Percentiles rank a stretch among this genome's conserved stretches.
phyloP scores from a whole-genome alignment of 169 alveolate species.

The Cyclospora cayetanensis region DNA sequence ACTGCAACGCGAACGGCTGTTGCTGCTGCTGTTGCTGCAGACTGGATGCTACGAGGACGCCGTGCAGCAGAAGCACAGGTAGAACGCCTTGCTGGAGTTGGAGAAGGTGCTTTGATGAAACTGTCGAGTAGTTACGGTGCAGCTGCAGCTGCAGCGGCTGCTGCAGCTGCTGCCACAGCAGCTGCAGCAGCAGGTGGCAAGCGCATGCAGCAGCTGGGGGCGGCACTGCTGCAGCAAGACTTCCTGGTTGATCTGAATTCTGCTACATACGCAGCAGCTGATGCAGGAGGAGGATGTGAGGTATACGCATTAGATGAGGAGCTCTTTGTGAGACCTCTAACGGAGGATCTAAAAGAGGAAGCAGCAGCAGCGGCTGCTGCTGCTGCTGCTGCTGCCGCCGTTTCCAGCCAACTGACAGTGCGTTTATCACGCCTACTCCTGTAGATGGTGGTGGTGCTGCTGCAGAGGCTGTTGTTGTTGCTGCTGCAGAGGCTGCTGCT shows the following conservation, averaged over 20 bases:
- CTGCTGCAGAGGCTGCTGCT: slow-evolving; percentile 1
- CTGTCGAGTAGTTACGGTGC: neutral
- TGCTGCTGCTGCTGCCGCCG: slow-evolving; percentile 83
- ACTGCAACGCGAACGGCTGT: neutral
- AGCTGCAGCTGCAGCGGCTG: neutral
- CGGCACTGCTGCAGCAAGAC: no score
- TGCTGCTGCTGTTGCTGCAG: neutral
- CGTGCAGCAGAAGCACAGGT: neutral
- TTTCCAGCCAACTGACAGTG: neutral
- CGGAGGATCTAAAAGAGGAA: slow-evolving; percentile 84
- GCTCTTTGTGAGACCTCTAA: slow-evolving; percentile 68
- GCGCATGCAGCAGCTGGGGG: no score
- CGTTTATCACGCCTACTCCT: neutral
- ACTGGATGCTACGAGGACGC: neutral
- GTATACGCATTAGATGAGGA: no score
- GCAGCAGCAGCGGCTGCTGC: slow-evolving; percentile 85
- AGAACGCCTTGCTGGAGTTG: no score
- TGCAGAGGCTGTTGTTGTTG: neutral
- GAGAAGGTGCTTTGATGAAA: neutral
- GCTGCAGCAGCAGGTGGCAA: neutral
- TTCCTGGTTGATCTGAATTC: no score
- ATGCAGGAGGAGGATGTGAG: no score
- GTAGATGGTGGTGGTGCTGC: neutral
- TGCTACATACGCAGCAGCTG: no score
- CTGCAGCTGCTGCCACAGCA: neutral